These are phyloP conservation scores for Podospora didyma DNA, from an alignment of 495 filamentous ascomycete species.

Conservation along the genomic window DNA sequence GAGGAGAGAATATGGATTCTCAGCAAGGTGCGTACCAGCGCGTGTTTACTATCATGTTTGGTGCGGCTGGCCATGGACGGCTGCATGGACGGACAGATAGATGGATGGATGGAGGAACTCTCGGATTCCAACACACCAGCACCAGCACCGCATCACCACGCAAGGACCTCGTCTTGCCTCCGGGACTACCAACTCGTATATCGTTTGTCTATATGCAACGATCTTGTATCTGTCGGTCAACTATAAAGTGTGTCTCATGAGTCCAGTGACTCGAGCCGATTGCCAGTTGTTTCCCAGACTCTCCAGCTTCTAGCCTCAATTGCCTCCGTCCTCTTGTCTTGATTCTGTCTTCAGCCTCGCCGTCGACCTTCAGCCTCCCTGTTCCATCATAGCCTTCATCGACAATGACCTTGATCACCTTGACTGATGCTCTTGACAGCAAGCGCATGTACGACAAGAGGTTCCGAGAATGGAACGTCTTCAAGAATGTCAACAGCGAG, in stretches of 20 bases:
- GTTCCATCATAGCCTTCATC: no score
- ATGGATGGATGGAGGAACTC: not conserved
- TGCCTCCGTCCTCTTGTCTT: no score
- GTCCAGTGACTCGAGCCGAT: conserved; percentile 4
- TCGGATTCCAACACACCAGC: not conserved
- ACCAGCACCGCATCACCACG: not conserved
- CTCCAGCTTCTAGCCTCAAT: not conserved
- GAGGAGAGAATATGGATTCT: conserved; percentile 29
- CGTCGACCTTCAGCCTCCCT: no score
- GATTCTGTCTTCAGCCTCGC: no score
- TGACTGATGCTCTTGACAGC: conserved; percentile 24
- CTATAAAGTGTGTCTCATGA: not conserved
- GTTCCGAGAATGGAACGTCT: conserved; percentile 32
- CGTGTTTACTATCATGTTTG: no score
- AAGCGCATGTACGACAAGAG: conserved; percentile 36
- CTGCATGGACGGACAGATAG: not conserved
- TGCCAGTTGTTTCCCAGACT: not conserved
- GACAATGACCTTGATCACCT: conserved; percentile 23
- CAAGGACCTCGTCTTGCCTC: not conserved
- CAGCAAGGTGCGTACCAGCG: conserved; percentile 24
- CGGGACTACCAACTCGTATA: no score
- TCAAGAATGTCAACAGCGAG: conserved; percentile 31
- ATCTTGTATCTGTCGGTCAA: no score
- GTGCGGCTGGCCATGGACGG: no score
- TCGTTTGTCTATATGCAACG: no score